phyloP scores from a whole-genome alignment of 2,329 filamentous ascomycete species.

The Arthrobotrys sphaeroides region DNA sequence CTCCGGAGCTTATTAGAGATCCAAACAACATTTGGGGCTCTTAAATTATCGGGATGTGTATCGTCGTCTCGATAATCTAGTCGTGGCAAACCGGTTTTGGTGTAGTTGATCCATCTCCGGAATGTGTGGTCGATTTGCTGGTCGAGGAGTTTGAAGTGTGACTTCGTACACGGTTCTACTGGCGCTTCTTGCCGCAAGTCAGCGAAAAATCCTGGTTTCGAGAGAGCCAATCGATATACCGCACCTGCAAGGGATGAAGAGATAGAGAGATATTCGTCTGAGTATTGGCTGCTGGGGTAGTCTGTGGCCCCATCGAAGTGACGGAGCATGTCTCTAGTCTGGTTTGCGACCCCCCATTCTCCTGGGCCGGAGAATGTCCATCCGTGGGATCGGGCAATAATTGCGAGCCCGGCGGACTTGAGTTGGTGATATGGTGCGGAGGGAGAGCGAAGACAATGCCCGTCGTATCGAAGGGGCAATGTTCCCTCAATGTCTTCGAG shows the following conservation, averaged over 20 bases:
- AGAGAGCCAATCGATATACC: slow-evolving; percentile 50
- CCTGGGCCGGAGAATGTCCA: slow-evolving; percentile 29
- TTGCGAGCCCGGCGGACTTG: slow-evolving; percentile 15
- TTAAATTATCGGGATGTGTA: slow-evolving; percentile 19
- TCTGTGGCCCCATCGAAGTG: slow-evolving; percentile 32
- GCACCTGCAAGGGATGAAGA: slow-evolving; percentile 39
- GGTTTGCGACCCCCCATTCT: slow-evolving; percentile 26
- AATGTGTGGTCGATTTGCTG: slow-evolving; percentile 24
- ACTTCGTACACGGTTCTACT: slow-evolving; percentile 39
- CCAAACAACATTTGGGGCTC: slow-evolving; percentile 40
- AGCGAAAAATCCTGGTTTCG: slow-evolving; percentile 49
- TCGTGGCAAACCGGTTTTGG: slow-evolving; percentile 29
- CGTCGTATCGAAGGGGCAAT: slow-evolving; percentile 32
- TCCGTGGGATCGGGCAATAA: slow-evolving; percentile 11
- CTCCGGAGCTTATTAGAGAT: slow-evolving; percentile 8
- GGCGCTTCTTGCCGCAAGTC: slow-evolving; percentile 49
- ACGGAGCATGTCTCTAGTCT: slow-evolving; percentile 37
- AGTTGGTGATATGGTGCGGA: slow-evolving; percentile 24
- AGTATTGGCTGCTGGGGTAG: slow-evolving; percentile 18
- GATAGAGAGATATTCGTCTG: slow-evolving; percentile 39
- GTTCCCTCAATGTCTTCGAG: neutral
- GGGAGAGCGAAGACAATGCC: slow-evolving; percentile 23
- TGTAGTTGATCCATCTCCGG: slow-evolving; percentile 48
- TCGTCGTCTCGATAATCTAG: slow-evolving; percentile 26
- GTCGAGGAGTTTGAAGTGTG: slow-evolving; percentile 24